These are phyloP conservation scores for Holtermannia corniformis DNA, from an alignment of 768 basidiomycete species.

Conservation along the genomic window DNA sequence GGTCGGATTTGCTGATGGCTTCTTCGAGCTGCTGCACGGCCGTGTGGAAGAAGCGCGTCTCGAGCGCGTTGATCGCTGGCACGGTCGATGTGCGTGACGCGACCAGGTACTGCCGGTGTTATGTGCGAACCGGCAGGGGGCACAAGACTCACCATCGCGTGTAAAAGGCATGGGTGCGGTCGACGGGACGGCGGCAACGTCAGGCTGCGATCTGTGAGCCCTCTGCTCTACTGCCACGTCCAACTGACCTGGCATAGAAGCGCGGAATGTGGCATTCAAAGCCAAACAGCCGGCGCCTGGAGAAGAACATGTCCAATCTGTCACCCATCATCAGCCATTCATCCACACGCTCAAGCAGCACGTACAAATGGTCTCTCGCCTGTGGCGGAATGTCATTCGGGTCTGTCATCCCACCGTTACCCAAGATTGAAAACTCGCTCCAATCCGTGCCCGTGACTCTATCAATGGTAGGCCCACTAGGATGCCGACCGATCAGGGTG, in stretches of 20 bases:
- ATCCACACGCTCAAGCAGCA: neutral
- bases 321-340: neutral
- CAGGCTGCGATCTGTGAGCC: slow-evolving; percentile 10
- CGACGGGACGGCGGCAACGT: slow-evolving; percentile 24
- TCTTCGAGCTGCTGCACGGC: slow-evolving; percentile 24
- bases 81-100: slow-evolving; percentile 23
- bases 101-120: slow-evolving; percentile 11
- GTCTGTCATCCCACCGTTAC: slow-evolving; percentile 19
- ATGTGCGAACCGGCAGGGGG: neutral
- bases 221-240: neutral
- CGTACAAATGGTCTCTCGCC: slow-evolving; percentile 33
- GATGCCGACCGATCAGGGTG: no score
- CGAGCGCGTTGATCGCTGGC: slow-evolving; percentile 19
- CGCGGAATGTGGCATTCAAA: slow-evolving; percentile 30
- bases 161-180: slow-evolving; percentile 30
- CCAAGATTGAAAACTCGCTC: no score
- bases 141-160: slow-evolving; percentile 17
- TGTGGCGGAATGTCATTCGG: slow-evolving; percentile 15
- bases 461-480: no score
- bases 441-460: no score
- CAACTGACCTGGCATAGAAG: slow-evolving; percentile 27
- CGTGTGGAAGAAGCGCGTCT: slow-evolving; percentile 27
- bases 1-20: slow-evolving; percentile 17
- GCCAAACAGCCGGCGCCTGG: slow-evolving; percentile 20
- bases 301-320: slow-evolving; percentile 33